Conservation (phyloP, 2,329 filamentous ascomycete species). For the Fusarium keratoplasticum region DNA sequence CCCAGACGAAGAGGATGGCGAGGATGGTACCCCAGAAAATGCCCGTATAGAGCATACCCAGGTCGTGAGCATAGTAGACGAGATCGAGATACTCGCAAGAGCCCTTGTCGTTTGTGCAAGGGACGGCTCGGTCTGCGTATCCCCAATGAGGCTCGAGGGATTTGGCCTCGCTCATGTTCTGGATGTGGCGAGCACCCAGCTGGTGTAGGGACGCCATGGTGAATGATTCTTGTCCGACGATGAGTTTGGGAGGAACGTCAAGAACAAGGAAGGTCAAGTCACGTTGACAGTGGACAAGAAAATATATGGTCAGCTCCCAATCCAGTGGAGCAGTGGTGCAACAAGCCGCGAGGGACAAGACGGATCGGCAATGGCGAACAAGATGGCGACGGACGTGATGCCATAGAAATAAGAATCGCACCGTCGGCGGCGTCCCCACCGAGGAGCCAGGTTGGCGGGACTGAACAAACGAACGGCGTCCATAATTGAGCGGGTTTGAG, state of each 20-base stretch:
- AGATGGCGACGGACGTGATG: constrained; percentile 24
- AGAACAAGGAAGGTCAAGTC: constrained; percentile 3
- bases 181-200: constrained; percentile 53
- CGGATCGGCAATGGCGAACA: constrained; percentile 3
- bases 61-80: constrained; percentile 62
- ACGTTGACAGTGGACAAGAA: background rate
- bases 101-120: constrained; percentile 60
- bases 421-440: constrained; percentile 26
- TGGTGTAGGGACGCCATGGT: constrained; percentile 35
- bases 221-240: background rate
- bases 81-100: constrained; percentile 63
- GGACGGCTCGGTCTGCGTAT: constrained; percentile 58
- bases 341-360: constrained; percentile 9
- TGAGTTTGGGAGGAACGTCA: background rate
- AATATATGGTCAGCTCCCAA: constrained; percentile 10
- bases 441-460: constrained; percentile 9
- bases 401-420: constrained; percentile 42
- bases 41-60: constrained; percentile 62
- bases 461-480: background rate
- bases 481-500: constrained; percentile 31
- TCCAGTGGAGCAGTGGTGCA: background rate
- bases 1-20: constrained; percentile 59
- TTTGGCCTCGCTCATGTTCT: constrained; percentile 53
- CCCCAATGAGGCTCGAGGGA: constrained; percentile 59
- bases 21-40: constrained; percentile 62